A percentile compares a stretch with the other conserved stretches of the same genome.
These are phyloP conservation scores for Amaranthus palmeri DNA, from an alignment of 148 eudicot species.

Conservation along the genomic window DNA sequence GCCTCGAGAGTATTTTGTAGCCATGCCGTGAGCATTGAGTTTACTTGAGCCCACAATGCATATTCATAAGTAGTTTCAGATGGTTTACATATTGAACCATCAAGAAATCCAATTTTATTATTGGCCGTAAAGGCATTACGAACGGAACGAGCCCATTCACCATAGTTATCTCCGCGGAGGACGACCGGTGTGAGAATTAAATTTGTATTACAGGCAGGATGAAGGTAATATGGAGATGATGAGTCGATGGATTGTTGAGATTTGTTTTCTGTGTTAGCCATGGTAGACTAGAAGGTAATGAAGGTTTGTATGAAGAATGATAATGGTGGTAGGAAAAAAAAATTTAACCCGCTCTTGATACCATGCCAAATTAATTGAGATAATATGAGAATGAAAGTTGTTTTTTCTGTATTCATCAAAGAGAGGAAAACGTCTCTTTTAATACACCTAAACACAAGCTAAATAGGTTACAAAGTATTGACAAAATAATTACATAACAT, in stretches of 20 bases:
- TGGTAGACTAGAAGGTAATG: no score
- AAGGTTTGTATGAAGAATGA: no score
- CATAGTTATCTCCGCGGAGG: not conserved
- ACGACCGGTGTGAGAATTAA: not conserved
- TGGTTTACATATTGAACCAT: not conserved
- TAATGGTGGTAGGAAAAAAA: no score
- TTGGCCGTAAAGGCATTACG: not conserved
- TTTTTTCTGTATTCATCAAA: no score
- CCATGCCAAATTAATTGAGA: no score
- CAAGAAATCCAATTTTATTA: not conserved
- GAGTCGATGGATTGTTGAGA: not conserved
- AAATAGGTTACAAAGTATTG: no score
- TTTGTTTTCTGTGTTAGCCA: no score
- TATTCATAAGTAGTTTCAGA: not conserved
- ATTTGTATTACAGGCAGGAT: not conserved
- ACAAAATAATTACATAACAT: no score
- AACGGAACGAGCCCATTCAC: not conserved
- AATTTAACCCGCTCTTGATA: no score
- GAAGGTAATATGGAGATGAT: not conserved
- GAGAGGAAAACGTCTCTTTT: no score
- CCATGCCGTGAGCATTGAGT: not conserved
- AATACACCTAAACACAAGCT: no score
- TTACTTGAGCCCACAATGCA: not conserved
- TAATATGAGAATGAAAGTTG: no score
- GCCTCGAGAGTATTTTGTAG: not conserved